phyloP scores from a whole-genome alignment of 257 asterid species.

The Nemophila menziesii region DNA sequence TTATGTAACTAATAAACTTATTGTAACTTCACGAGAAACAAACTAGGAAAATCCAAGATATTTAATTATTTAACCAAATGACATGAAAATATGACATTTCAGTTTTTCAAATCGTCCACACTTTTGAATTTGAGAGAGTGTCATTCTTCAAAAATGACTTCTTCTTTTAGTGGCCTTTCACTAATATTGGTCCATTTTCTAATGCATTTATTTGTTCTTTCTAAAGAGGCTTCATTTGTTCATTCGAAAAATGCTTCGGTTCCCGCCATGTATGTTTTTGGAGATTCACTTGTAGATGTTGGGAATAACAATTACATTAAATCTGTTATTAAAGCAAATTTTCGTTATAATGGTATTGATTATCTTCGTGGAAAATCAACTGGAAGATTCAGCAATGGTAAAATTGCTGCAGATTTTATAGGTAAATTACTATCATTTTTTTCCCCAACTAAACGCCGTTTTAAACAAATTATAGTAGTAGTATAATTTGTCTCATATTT shows the following conservation, averaged over 20 bases:
- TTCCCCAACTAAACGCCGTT: too few species aligned
- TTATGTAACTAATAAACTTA: too few species aligned
- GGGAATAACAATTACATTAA: slow-evolving; percentile 57
- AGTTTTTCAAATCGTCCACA: slow-evolving; percentile 29
- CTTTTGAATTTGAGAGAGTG: slow-evolving; percentile 2
- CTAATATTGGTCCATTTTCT: neutral
- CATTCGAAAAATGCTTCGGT: slow-evolving; percentile 35
- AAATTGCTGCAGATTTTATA: slow-evolving; percentile 66
- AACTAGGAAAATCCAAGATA: too few species aligned
- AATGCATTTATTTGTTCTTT: slow-evolving; percentile 6
- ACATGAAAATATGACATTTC: slow-evolving; percentile 3
- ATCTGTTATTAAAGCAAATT: slow-evolving; percentile 39
- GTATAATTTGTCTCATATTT: too few species aligned
- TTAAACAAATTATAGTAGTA: too few species aligned
- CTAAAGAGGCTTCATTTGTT: too few species aligned
- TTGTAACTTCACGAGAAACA: too few species aligned
- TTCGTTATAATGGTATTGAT: slow-evolving; percentile 60
- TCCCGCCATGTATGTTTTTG: slow-evolving; percentile 53
- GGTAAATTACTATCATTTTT: slow-evolving; percentile 29
- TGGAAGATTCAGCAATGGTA: slow-evolving; percentile 81
- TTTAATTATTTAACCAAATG: slow-evolving; percentile 7
- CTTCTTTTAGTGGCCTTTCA: neutral
- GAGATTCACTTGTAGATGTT: slow-evolving; percentile 73
- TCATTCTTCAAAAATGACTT: neutral
- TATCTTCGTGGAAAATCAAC: slow-evolving; percentile 41